A percentile compares a stretch with the other conserved stretches of the same genome.
phyloP scores from a whole-genome alignment of 768 basidiomycete genomes.

The Mrakia blollopis region DNA sequence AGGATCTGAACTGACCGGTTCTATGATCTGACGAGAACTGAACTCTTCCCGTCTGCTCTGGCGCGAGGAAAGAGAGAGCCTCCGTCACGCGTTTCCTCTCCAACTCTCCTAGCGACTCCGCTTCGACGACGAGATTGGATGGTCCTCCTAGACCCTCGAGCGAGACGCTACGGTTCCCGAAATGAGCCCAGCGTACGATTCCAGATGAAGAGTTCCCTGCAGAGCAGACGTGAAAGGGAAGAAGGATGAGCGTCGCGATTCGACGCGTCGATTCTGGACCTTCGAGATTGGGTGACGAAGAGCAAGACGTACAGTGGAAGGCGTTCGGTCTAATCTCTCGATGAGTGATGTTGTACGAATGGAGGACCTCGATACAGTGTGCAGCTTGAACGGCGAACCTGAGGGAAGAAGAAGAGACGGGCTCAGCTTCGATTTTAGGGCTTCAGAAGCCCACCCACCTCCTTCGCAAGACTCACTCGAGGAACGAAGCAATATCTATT shows the following conservation, averaged over 20 bases:
- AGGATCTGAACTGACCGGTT: slow-evolving; percentile 68
- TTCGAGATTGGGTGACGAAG: slow-evolving; percentile 49
- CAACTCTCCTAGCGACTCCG: slow-evolving; percentile 49
- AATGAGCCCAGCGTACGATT: slow-evolving; percentile 65
- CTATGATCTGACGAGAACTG: slow-evolving; percentile 57
- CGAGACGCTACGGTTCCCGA: slow-evolving; percentile 67
- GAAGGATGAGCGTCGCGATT: slow-evolving; percentile 52
- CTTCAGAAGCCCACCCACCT: not conserved
- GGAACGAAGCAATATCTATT: slow-evolving; percentile 70
- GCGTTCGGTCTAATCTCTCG: slow-evolving; percentile 72
- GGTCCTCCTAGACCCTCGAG: slow-evolving; percentile 68
- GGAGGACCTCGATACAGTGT: slow-evolving; percentile 62
- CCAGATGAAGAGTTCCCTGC: slow-evolving; percentile 52
- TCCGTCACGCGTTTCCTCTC: slow-evolving; percentile 59
- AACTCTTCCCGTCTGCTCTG: slow-evolving; percentile 69
- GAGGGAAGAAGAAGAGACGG: not conserved
- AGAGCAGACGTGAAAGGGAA: not conserved
- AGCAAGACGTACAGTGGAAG: slow-evolving; percentile 57
- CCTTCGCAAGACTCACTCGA: slow-evolving; percentile 54
- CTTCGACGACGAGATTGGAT: slow-evolving; percentile 59
- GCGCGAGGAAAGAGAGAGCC: slow-evolving; percentile 67
- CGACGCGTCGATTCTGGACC: slow-evolving; percentile 62
- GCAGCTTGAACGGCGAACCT: slow-evolving; percentile 74
- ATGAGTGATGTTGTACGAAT: slow-evolving; percentile 61
- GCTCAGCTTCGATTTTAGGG: not conserved